These are phyloP conservation scores for Candida stauntonica DNA, from an alignment of 805 yeast species.

Conservation along the genomic window DNA sequence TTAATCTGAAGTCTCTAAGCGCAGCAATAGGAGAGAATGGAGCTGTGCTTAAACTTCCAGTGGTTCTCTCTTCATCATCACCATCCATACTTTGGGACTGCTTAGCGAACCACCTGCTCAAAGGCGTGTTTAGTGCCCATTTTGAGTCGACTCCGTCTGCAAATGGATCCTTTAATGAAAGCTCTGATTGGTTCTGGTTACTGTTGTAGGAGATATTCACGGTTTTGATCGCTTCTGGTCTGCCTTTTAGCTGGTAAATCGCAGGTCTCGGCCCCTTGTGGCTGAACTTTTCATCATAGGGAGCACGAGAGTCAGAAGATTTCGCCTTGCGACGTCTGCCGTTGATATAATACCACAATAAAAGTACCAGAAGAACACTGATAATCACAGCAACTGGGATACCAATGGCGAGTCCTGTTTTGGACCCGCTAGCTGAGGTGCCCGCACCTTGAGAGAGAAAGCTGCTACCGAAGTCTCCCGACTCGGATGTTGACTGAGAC, in stretches of 20 bases:
- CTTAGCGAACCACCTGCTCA: constrained; percentile 27
- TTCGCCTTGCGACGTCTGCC: constrained; percentile 8
- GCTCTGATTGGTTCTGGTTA: constrained; percentile 12
- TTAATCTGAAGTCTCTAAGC: constrained; percentile 24
- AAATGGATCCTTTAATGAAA: constrained; percentile 19
- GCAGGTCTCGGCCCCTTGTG: constrained; percentile 16
- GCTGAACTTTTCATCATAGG: constrained; percentile 25
- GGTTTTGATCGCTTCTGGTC: background rate
- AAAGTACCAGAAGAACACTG: constrained; percentile 9
- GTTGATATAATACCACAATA: constrained; percentile 15
- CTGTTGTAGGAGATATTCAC: too few species aligned
- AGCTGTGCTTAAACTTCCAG: constrained; percentile 22
- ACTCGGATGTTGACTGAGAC: background rate
- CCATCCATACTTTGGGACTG: constrained; percentile 15
- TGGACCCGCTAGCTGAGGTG: constrained; percentile 6
- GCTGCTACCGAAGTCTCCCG: background rate
- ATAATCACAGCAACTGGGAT: constrained; percentile 25
- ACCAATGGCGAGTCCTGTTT: constrained; percentile 24
- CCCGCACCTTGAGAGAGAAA: background rate
- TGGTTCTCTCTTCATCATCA: constrained; percentile 6
- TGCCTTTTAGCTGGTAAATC: constrained; percentile 14
- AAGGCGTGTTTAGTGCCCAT: constrained; percentile 25
- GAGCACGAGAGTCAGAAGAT: constrained; percentile 8
- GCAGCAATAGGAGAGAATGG: constrained; percentile 24
- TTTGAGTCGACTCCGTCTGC: constrained; percentile 11